Conservation (phyloP, 768 basidiomycete species). For the Dendrothele bispora region DNA sequence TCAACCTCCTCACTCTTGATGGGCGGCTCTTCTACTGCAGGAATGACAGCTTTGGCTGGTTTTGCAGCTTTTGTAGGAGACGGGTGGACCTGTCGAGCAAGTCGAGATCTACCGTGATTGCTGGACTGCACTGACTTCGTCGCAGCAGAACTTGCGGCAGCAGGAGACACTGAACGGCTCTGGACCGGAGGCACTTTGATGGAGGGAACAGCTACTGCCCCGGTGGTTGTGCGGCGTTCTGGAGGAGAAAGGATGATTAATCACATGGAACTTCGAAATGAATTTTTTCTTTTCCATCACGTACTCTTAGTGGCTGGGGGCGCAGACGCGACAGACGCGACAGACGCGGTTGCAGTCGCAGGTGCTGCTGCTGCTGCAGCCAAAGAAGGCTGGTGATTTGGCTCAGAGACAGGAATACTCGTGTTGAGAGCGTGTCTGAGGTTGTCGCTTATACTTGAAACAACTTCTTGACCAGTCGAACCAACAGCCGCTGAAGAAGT, state of each 20-base stretch:
- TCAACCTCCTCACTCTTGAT: background rate
- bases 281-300: background rate
- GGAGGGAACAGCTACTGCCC: slow-evolving; percentile 32
- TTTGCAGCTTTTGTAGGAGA: slow-evolving; percentile 29
- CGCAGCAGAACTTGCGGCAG: slow-evolving; percentile 30
- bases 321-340: slow-evolving; percentile 17
- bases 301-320: slow-evolving; percentile 39
- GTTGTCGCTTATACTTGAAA: slow-evolving; percentile 1
- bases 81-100: slow-evolving; percentile 45
- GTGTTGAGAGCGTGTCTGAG: slow-evolving; percentile 2
- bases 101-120: slow-evolving; percentile 36
- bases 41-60: slow-evolving; percentile 38
- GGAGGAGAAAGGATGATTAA: slow-evolving; percentile 1
- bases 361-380: slow-evolving; percentile 12
- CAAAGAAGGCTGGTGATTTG: too few relatives aligned
- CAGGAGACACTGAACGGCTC: slow-evolving; percentile 23
- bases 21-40: slow-evolving; percentile 17
- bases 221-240: slow-evolving; percentile 42
- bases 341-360: slow-evolving; percentile 24
- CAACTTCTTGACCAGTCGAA: background rate
- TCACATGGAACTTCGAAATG: background rate
- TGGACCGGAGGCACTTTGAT: slow-evolving; percentile 37
- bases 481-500: background rate
- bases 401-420: background rate
- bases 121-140: slow-evolving; percentile 44